phyloP scores from a whole-genome alignment of 495 filamentous ascomycete species.

The Extremus antarcticus region DNA sequence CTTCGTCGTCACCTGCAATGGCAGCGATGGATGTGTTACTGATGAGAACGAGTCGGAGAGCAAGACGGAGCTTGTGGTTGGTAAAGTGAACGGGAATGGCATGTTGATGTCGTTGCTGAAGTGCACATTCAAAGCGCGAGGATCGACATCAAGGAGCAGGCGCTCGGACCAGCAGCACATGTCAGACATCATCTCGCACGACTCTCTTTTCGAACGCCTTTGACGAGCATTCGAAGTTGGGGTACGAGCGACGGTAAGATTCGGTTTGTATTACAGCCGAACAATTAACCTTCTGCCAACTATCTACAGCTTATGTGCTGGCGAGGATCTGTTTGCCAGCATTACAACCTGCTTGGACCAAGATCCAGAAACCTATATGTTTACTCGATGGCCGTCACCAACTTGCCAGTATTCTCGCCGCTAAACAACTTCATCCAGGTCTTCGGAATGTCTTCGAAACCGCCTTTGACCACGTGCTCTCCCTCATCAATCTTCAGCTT shows the following conservation, averaged over 20 bases:
- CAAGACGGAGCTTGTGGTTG: slow-evolving; percentile 19
- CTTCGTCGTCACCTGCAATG: slow-evolving; percentile 13
- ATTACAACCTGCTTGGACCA: not conserved
- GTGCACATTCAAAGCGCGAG: not conserved
- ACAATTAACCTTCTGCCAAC: not conserved
- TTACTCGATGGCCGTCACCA: slow-evolving; percentile 24
- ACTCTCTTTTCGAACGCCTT: too few species aligned
- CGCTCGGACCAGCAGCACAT: too few species aligned
- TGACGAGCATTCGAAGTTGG: too few species aligned
- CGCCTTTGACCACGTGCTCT: slow-evolving; percentile 28
- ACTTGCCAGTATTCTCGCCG: slow-evolving; percentile 30
- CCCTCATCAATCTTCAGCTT: slow-evolving; percentile 29
- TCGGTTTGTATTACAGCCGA: too few species aligned
- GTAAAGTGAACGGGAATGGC: slow-evolving; percentile 20
- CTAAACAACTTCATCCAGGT: slow-evolving; percentile 30
- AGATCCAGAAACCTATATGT: not conserved
- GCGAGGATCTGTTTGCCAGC: not conserved
- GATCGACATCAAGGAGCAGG: not conserved
- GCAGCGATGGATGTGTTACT: slow-evolving; percentile 18
- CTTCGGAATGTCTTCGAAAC: slow-evolving; percentile 33
- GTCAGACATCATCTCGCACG: too few species aligned
- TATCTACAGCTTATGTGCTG: not conserved
- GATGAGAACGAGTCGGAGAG: slow-evolving; percentile 16
- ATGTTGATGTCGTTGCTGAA: slow-evolving; percentile 3
- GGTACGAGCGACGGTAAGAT: too few species aligned